A percentile compares a stretch with the other conserved stretches of the same genome.
Conservation (phyloP, 1,139 yeast genomes). For the Hyphopichia khmerensis region DNA sequence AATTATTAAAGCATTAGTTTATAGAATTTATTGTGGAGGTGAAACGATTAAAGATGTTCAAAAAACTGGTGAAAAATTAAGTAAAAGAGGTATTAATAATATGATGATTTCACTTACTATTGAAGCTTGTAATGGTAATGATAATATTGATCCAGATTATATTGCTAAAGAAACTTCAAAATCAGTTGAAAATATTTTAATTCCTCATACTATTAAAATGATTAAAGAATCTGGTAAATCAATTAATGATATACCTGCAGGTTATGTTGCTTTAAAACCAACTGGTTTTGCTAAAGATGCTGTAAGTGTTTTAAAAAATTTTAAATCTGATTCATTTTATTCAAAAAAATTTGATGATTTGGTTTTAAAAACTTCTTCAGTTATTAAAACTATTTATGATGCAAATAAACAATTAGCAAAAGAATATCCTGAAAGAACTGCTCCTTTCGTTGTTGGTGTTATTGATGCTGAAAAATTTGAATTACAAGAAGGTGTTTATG, state of each 20-base stretch:
- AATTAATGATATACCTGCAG: constrained; percentile 70
- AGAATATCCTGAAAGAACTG: constrained; percentile 63
- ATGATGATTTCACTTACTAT: constrained; percentile 94
- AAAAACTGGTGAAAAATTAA: constrained; percentile 64
- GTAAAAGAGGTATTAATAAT: constrained; percentile 77
- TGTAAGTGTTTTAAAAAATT: constrained; percentile 68
- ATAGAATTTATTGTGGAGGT: constrained; percentile 90
- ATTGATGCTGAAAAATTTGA: constrained; percentile 92
- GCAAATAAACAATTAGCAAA: constrained; percentile 47
- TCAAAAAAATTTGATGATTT: constrained; percentile 56
- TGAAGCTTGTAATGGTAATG: constrained; percentile 84
- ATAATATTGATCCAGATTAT: constrained; percentile 58
- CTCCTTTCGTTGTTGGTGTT: constrained; percentile 84
- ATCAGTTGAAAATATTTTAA: constrained; percentile 68
- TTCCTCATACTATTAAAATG: constrained; percentile 63
- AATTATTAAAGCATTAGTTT: constrained; percentile 69
- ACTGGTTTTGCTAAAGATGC: constrained; percentile 85
- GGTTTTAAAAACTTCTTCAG: constrained; percentile 60
- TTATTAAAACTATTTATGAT: constrained; percentile 56
- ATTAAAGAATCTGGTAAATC: constrained; percentile 42
- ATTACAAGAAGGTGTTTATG: constrained; percentile 88
- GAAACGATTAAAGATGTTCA: constrained; percentile 70
- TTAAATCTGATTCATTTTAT: constrained; percentile 42
- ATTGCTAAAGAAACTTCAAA: constrained; percentile 66
- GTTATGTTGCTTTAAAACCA: constrained; percentile 89